Conservation (phyloP, 345 rosid species). For the Pugionium dolabratum region DNA sequence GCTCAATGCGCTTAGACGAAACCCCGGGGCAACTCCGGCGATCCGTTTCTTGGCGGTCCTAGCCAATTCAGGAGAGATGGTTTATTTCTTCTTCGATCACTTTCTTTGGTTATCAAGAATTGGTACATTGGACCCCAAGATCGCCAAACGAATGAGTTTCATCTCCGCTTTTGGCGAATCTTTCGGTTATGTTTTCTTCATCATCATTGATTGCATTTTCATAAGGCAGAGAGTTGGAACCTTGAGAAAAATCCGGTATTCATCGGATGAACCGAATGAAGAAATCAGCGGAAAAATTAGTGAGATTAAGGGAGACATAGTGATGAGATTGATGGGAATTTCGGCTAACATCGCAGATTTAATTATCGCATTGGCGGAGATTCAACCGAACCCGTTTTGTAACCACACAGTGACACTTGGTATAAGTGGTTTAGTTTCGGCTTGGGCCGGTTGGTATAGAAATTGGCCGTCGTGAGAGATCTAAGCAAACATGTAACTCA, state of each 20-base stretch:
- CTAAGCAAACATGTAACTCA: constrained; percentile 15
- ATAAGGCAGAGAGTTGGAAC: constrained; percentile 53
- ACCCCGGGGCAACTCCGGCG: constrained; percentile 57
- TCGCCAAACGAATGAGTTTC: constrained; percentile 84
- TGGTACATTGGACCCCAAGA: constrained; percentile 64
- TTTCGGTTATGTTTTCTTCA: constrained; percentile 87
- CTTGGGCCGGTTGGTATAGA: constrained; percentile 99
- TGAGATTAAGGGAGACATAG: constrained; percentile 61
- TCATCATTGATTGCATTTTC: constrained; percentile 61
- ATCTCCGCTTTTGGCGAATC: constrained; percentile 96
- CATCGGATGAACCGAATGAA: constrained; percentile 40
- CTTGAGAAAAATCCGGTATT: constrained; percentile 48
- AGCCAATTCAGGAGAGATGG: constrained; percentile 94
- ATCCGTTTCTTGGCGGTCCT: constrained; percentile 58
- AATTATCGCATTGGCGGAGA: constrained; percentile 76
- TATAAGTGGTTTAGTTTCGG: constrained; percentile 89
- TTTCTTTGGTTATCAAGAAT: constrained; percentile 92
- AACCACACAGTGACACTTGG: constrained; percentile 72
- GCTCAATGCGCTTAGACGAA: constrained; percentile 73
- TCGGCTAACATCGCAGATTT: constrained; percentile 92
- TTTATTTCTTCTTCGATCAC: constrained; percentile 93
- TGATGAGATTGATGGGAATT: constrained; percentile 83
- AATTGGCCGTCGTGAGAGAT: constrained; percentile 74
- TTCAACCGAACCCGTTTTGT: constrained; percentile 89
- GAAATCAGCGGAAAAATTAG: constrained; percentile 27